A percentile compares a stretch with the other conserved stretches of the same genome.
phyloP scores from a whole-genome alignment of 257 asterid species.

The Verbascum thapsus region DNA sequence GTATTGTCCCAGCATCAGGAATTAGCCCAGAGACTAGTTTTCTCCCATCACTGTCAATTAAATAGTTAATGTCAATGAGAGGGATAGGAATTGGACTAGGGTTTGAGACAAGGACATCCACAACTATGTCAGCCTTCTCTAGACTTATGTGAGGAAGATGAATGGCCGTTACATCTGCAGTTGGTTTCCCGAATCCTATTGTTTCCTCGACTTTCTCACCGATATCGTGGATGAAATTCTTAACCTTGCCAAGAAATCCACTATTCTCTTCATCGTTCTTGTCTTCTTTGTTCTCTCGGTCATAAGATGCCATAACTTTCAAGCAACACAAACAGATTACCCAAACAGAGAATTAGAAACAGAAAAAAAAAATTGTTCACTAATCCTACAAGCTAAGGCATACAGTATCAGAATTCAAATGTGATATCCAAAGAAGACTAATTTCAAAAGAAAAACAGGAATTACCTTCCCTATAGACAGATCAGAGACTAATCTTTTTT shows the following conservation, averaged over 20 bases:
- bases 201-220: slow-evolving; percentile 96
- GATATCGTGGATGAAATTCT: slow-evolving; percentile 80
- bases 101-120: slow-evolving; percentile 72
- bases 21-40: slow-evolving; percentile 83
- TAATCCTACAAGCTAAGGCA: too few species aligned
- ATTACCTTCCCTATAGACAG: neutral
- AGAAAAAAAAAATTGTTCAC: neutral
- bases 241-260: slow-evolving; percentile 78
- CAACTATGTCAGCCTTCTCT: slow-evolving; percentile 74
- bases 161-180: slow-evolving; percentile 81
- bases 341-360: neutral
- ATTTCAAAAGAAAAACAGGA: neutral
- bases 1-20: slow-evolving; percentile 95
- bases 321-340: slow-evolving; percentile 15
- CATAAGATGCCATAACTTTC: slow-evolving; percentile 60
- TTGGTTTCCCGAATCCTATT: slow-evolving; percentile 88
- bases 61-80: slow-evolving; percentile 81
- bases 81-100: slow-evolving; percentile 93
- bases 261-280: slow-evolving; percentile 64
- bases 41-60: slow-evolving; percentile 86
- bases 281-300: slow-evolving; percentile 53
- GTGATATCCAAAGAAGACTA: neutral
- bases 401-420: neutral
- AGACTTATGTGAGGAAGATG: slow-evolving; percentile 79
- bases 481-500: neutral